These are phyloP conservation scores for Podaxis sp. DNA, from an alignment of 768 basidiomycete species.

Conservation along the genomic window DNA sequence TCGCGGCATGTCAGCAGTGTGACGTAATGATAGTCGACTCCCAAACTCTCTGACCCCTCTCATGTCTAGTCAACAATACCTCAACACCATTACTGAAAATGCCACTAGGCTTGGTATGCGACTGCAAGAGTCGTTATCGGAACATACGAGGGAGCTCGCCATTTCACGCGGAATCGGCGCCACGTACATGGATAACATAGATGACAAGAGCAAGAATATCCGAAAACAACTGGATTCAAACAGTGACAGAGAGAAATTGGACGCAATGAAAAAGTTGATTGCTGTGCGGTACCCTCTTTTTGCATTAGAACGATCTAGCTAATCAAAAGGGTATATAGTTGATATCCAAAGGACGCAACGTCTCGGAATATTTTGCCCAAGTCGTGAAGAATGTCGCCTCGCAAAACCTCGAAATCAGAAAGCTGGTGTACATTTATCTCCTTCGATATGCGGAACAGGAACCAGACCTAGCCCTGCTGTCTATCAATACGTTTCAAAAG, in stretches of 20 bases:
- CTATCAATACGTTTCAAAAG: conserved; percentile 98
- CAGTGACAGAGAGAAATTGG: conserved; percentile 87
- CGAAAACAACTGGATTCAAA: conserved; percentile 84
- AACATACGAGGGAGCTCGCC: conserved; percentile 72
- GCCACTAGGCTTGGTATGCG: conserved; percentile 80
- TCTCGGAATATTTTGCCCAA: conserved; percentile 92
- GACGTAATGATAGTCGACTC: conserved; percentile 8
- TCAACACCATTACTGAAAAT: conserved; percentile 71
- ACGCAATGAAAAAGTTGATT: conserved; percentile 93
- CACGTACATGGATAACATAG: conserved; percentile 64
- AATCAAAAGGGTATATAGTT: conserved; percentile 45
- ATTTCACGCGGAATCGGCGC: conserved; percentile 54
- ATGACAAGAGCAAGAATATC: conserved; percentile 77
- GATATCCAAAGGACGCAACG: conserved; percentile 89
- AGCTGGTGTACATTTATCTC: conserved; percentile 97
- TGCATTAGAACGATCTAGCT: background rate
- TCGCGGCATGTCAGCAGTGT: background rate
- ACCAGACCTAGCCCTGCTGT: conserved; percentile 91
- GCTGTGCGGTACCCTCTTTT: conserved; percentile 59
- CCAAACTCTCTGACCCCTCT: background rate
- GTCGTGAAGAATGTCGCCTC: conserved; percentile 98
- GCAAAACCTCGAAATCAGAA: conserved; percentile 88
- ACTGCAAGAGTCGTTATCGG: conserved; percentile 79
- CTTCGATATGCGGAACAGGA: conserved; percentile 90
- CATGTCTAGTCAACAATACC: conserved; percentile 44